phyloP scores from a whole-genome alignment of 2,329 filamentous ascomycete genomes.

The Chaetomiaceae sp. region DNA sequence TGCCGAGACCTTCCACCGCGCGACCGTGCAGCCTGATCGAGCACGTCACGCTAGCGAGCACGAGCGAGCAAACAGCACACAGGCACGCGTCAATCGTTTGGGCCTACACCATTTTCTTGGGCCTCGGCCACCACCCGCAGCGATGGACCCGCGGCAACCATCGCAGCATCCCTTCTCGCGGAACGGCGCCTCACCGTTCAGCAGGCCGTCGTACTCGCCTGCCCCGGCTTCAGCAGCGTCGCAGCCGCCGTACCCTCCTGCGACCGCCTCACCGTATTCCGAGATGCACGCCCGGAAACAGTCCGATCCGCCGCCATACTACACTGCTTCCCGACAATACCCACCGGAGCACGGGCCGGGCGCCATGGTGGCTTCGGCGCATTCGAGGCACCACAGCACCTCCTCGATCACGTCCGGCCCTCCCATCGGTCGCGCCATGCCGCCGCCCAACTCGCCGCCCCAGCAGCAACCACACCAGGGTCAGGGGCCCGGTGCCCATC shows the following conservation, averaged over 20 bases:
- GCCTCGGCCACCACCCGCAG: background rate
- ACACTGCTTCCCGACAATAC: constrained; percentile 33
- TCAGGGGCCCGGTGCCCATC: constrained; percentile 25
- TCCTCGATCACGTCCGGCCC: constrained; percentile 38
- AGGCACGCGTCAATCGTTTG: constrained; percentile 11
- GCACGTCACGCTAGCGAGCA: too few species aligned
- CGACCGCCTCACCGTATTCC: constrained; percentile 25
- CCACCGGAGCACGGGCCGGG: constrained; percentile 26
- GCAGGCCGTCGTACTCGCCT: constrained; percentile 26
- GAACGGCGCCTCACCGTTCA: constrained; percentile 31
- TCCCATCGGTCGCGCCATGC: constrained; percentile 38
- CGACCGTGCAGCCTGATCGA: too few species aligned
- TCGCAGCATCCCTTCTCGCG: constrained; percentile 30
- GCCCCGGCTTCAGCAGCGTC: constrained; percentile 14
- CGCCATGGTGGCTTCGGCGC: constrained; percentile 28
- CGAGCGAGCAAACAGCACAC: background rate
- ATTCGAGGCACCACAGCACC: constrained; percentile 40
- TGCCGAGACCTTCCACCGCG: too few species aligned
- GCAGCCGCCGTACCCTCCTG: constrained; percentile 16
- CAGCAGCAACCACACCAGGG: constrained; percentile 20
- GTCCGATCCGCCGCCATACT: constrained; percentile 38
- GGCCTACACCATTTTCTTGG: too few species aligned
- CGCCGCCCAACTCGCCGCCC: constrained; percentile 41
- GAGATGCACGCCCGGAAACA: constrained; percentile 33
- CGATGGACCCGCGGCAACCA: constrained; percentile 33